Evolutionary conservation across 768 basidiomycete species (phyloP).

Genomic region (Austroboletus festivus): DNA sequence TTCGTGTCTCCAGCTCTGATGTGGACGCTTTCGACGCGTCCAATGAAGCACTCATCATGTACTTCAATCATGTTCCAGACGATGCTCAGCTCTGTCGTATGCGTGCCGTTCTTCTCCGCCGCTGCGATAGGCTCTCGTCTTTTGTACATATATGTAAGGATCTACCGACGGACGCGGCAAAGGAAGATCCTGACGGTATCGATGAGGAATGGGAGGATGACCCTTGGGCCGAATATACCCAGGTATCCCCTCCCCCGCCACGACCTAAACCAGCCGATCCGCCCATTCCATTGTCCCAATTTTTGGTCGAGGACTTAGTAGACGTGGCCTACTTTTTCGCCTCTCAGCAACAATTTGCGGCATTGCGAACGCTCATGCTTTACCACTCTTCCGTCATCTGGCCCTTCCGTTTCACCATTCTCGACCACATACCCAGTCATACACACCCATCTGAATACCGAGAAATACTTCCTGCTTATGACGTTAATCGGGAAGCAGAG

Average conservation of each 20-base stretch:
- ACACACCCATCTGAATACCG: constrained; percentile 58
- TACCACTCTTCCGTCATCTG: constrained; percentile 59
- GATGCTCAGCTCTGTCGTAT: constrained; percentile 66
- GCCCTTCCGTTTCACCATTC: constrained; percentile 65
- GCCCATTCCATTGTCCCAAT: constrained; percentile 55
- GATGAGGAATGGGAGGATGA: constrained; percentile 51
- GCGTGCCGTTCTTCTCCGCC: constrained; percentile 63
- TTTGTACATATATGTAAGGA: constrained; percentile 58
- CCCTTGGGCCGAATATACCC: constrained; percentile 61
- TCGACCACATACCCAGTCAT: constrained; percentile 75
- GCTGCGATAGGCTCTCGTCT: constrained; percentile 71
- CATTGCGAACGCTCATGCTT: constrained; percentile 54
- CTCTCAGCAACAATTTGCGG: constrained; percentile 52
- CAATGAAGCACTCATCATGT: constrained; percentile 37
- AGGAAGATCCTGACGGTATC: constrained; percentile 29
- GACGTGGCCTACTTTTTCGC: constrained; percentile 65
- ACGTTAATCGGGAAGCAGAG: constrained; percentile 48
- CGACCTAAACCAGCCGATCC: constrained; percentile 29
- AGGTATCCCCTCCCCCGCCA: constrained; percentile 23
- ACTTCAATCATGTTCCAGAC: constrained; percentile 54
- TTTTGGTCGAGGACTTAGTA: constrained; percentile 59
- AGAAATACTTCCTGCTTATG: constrained; percentile 61
- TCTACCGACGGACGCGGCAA: constrained; percentile 29
- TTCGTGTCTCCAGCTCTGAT: constrained; percentile 21
- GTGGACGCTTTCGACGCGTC: constrained; percentile 16